These are phyloP conservation scores for Tremella mesenterica DNA, from an alignment of 768 basidiomycete genomes.

Conservation along the genomic window DNA sequence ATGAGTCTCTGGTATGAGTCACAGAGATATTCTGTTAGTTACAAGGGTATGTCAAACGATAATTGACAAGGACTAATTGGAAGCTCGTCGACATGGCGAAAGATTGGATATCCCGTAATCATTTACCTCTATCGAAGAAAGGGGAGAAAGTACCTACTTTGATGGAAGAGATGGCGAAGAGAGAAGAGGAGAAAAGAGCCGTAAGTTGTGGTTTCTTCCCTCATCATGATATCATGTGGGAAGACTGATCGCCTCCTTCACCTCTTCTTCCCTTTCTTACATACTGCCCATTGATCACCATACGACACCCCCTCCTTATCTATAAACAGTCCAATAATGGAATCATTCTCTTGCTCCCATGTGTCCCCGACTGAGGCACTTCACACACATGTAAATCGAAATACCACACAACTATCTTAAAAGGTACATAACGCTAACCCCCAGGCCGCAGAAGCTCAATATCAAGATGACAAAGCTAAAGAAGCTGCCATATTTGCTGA, in stretches of 20 bases:
- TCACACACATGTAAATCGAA: no score
- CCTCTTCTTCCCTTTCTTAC: neutral
- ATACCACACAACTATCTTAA: no score
- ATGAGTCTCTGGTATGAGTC: no score
- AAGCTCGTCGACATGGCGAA: constrained; percentile 23
- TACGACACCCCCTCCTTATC: no score
- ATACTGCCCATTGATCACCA: no score
- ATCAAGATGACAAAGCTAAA: constrained; percentile 14
- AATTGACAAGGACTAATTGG: neutral
- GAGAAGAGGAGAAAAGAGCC: constrained; percentile 35
- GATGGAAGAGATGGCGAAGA: constrained; percentile 39
- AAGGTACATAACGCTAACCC: neutral
- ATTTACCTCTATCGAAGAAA: constrained; percentile 28
- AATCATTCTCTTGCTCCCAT: no score
- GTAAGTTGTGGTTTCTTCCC: no score
- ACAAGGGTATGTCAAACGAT: neutral
- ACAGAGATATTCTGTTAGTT: neutral
- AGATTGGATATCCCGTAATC: constrained; percentile 37
- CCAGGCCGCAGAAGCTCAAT: constrained; percentile 25
- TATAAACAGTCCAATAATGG: no score
- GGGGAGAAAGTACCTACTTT: constrained; percentile 27
- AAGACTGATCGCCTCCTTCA: neutral
- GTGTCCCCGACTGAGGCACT: no score
- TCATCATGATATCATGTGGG: neutral
- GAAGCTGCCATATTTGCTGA: constrained; percentile 18